Conservation (phyloP, 2,329 filamentous ascomycete species). For the Elsinoe arachidis region DNA sequence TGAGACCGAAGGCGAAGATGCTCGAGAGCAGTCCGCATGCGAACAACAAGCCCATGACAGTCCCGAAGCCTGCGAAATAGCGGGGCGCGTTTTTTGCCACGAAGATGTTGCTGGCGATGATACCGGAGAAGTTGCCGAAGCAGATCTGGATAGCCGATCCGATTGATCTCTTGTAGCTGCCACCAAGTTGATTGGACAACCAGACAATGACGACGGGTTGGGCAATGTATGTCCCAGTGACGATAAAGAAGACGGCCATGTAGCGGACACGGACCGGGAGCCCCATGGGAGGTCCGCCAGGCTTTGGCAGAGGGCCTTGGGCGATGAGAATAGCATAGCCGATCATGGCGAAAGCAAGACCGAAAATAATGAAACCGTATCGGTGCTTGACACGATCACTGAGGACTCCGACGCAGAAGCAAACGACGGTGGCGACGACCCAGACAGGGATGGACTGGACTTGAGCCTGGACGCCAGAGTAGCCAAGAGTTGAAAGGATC, state of each 20-base stretch:
- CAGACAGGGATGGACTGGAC: slow-evolving; percentile 33
- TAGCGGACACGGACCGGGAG: slow-evolving; percentile 40
- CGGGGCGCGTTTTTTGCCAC: slow-evolving; percentile 39
- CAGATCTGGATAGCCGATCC: slow-evolving; percentile 45
- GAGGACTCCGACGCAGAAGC: slow-evolving; percentile 35
- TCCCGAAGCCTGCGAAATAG: slow-evolving; percentile 44
- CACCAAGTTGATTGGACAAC: slow-evolving; percentile 49
- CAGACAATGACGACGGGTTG: slow-evolving; percentile 49
- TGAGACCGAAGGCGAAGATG: slow-evolving; percentile 34
- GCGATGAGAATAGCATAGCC: slow-evolving; percentile 50
- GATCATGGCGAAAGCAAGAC: slow-evolving; percentile 41
- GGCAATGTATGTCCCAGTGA: slow-evolving; percentile 45
- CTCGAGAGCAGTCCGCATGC: slow-evolving; percentile 35
- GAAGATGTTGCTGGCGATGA: slow-evolving; percentile 46
- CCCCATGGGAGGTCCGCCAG: background rate
- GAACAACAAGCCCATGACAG: slow-evolving; percentile 40
- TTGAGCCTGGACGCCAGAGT: slow-evolving; percentile 33
- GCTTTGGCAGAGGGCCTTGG: slow-evolving; percentile 35
- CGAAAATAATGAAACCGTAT: slow-evolving; percentile 46
- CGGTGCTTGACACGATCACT: slow-evolving; percentile 46
- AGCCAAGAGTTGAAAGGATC: slow-evolving; percentile 35
- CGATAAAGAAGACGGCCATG: slow-evolving; percentile 48
- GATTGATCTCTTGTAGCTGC: slow-evolving; percentile 50
- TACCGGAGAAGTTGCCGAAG: slow-evolving; percentile 44
- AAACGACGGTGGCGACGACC: slow-evolving; percentile 32